These are phyloP conservation scores for Phytopythium aichiense DNA, from an alignment of 352 stramenopile genomes.

Conservation along the genomic window DNA sequence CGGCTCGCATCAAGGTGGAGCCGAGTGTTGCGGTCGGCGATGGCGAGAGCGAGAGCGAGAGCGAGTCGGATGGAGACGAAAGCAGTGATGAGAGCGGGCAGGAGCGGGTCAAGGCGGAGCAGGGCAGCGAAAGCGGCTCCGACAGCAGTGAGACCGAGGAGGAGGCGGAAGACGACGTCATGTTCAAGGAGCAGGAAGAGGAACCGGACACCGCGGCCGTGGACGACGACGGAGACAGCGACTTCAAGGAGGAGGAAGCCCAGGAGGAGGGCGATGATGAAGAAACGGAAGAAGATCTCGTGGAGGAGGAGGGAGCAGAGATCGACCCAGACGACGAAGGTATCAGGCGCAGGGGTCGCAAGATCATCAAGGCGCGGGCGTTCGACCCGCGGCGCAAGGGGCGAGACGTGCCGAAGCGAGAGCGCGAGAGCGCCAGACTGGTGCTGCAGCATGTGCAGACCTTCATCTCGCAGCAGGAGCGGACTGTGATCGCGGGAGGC, in stretches of 20 bases:
- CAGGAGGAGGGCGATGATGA: conserved; percentile 9
- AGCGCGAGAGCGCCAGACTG: neutral
- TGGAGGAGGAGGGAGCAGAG: neutral
- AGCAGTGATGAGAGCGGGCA: neutral
- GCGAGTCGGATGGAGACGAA: neutral
- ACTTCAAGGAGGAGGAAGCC: neutral
- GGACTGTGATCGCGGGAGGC: conserved; percentile 25
- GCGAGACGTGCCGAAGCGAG: neutral
- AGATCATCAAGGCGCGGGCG: too few species aligned
- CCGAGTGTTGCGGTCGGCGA: neutral
- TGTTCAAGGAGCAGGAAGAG: conserved; percentile 9
- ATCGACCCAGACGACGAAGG: neutral
- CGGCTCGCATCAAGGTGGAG: neutral
- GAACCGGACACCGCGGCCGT: neutral
- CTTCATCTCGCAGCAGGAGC: conserved; percentile 26
- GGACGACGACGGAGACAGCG: conserved; percentile 1
- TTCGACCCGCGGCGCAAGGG: neutral
- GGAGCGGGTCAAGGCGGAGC: neutral
- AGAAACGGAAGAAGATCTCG: conserved; percentile 5
- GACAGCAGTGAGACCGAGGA: neutral
- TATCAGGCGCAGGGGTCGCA: too few species aligned
- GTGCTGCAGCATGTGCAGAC: conserved; percentile 12
- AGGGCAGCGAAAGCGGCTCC: too few species aligned
- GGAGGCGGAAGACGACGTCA: conserved; percentile 5
- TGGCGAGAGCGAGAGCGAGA: neutral